Evolutionary conservation across 495 filamentous ascomycete genomes (phyloP).

Genomic region (Usnea hakonensis): DNA sequence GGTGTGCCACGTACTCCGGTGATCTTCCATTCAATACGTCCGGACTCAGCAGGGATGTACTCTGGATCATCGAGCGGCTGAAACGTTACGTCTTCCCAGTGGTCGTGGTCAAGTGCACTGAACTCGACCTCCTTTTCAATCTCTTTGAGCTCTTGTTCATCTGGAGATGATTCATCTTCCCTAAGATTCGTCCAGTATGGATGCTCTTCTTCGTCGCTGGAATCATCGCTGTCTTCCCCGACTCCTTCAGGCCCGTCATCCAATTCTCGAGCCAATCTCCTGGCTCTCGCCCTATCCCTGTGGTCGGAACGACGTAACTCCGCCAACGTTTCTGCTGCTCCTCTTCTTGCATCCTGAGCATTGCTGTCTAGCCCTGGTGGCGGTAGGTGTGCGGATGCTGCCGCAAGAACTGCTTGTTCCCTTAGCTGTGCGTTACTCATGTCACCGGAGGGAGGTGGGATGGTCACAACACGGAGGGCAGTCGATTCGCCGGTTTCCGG

Average conservation of each 20-base stretch:
- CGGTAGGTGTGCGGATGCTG: neutral
- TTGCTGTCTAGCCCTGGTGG: neutral
- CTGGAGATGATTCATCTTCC: conserved; percentile 51
- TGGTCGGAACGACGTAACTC: conserved; percentile 2
- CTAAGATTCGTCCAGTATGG: conserved; percentile 43
- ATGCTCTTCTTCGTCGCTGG: conserved; percentile 33
- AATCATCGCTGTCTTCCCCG: conserved; percentile 21
- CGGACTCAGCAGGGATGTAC: conserved; percentile 42
- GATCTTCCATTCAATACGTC: conserved; percentile 54
- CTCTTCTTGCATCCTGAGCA: neutral
- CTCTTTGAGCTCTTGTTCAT: conserved; percentile 53
- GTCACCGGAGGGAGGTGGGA: neutral
- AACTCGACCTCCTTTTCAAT: conserved; percentile 46
- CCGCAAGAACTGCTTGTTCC: conserved; percentile 2
- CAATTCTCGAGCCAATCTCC: conserved; percentile 13
- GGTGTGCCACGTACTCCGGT: conserved; percentile 53
- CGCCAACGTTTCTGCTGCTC: conserved; percentile 7
- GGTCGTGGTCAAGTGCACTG: conserved; percentile 49
- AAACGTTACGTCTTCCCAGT: conserved; percentile 55
- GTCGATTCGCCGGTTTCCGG: conserved; percentile 6
- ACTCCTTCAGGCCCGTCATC: conserved; percentile 16
- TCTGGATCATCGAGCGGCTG: conserved; percentile 53
- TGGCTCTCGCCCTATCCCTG: conserved; percentile 7
- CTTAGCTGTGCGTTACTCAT: neutral
- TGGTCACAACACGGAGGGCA: conserved; percentile 11